Conservation (phyloP, 2,329 filamentous ascomycete genomes). For the Trematosphaeria pertusa region DNA sequence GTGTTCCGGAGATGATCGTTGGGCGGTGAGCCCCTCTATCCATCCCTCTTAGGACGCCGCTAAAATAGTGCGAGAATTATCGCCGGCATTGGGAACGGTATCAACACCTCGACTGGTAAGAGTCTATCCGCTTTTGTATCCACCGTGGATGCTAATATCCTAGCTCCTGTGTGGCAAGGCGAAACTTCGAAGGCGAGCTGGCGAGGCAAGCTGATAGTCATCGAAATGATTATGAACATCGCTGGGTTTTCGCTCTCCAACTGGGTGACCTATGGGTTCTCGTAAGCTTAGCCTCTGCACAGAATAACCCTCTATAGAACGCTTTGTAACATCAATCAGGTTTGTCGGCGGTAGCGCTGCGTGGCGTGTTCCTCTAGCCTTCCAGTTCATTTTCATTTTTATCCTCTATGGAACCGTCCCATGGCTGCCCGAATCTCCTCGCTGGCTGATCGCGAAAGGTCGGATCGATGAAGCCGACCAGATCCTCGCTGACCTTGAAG, state of each 20-base stretch:
- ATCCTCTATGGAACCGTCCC: constrained; percentile 55
- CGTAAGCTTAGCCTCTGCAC: constrained; percentile 42
- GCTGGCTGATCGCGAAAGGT: constrained; percentile 56
- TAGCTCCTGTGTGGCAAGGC: constrained; percentile 60
- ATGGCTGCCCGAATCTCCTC: constrained; percentile 56
- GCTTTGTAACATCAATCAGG: no score
- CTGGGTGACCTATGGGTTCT: constrained; percentile 62
- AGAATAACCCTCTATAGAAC: no score
- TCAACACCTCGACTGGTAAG: constrained; percentile 60
- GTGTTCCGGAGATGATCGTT: constrained; percentile 58
- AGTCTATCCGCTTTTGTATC: constrained; percentile 31
- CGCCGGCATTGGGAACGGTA: constrained; percentile 58
- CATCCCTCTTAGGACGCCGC: no score
- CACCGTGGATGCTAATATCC: constrained; percentile 37
- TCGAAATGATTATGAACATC: constrained; percentile 60
- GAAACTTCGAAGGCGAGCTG: constrained; percentile 56
- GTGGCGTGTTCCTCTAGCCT: constrained; percentile 47
- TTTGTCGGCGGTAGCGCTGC: constrained; percentile 24
- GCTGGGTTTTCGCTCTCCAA: constrained; percentile 59
- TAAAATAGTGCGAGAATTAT: no score
- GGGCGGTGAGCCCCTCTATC: constrained; percentile 37
- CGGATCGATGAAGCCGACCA: constrained; percentile 55
- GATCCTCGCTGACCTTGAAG: constrained; percentile 59
- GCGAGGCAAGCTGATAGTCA: constrained; percentile 55
- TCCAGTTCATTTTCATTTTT: constrained; percentile 60